A percentile compares a stretch with the other conserved stretches of the same genome.
phyloP scores from a whole-genome alignment of 371 early-diverging fungal genomes.

The Mortierella sp. region DNA sequence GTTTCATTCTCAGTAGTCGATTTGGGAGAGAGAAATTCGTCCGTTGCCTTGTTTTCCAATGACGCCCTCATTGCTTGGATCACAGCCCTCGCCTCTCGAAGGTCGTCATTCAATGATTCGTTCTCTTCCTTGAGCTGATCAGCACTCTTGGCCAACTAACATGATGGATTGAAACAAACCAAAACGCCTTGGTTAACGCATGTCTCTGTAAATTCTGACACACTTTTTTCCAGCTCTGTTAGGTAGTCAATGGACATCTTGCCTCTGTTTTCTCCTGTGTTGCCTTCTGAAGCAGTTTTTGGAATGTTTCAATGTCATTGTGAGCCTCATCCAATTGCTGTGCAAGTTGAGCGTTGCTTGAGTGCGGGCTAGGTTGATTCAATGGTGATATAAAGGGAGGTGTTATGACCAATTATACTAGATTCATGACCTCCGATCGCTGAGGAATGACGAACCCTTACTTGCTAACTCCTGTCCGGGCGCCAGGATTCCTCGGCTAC shows the following conservation, averaged over 20 bases:
- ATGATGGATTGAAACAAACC: neutral
- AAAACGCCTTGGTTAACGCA: too few relatives aligned
- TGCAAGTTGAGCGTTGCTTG: slow-evolving; percentile 44
- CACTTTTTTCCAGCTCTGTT: too few relatives aligned
- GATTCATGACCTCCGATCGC: neutral
- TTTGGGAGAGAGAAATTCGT: slow-evolving; percentile 38
- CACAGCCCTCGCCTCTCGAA: slow-evolving; percentile 30
- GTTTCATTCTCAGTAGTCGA: slow-evolving; percentile 6
- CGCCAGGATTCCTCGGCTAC: slow-evolving; percentile 29
- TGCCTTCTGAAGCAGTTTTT: slow-evolving; percentile 49
- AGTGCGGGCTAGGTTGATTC: slow-evolving; percentile 25
- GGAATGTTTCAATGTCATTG: slow-evolving; percentile 39
- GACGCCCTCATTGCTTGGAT: slow-evolving; percentile 45
- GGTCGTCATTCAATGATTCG: slow-evolving; percentile 36
- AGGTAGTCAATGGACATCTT: too few relatives aligned
- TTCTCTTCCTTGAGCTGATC: slow-evolving; percentile 42
- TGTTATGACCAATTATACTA: neutral
- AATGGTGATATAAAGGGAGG: neutral
- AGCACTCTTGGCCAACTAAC: slow-evolving; percentile 27
- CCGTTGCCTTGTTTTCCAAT: slow-evolving; percentile 36
- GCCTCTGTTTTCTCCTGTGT: slow-evolving; percentile 46
- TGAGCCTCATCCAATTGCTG: slow-evolving; percentile 43
- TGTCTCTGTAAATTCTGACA: too few relatives aligned
- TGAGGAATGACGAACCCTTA: neutral
- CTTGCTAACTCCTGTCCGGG: slow-evolving; percentile 23